These are phyloP conservation scores for Mallotus nudiflorus DNA, from an alignment of 345 rosid species.

Conservation along the genomic window DNA sequence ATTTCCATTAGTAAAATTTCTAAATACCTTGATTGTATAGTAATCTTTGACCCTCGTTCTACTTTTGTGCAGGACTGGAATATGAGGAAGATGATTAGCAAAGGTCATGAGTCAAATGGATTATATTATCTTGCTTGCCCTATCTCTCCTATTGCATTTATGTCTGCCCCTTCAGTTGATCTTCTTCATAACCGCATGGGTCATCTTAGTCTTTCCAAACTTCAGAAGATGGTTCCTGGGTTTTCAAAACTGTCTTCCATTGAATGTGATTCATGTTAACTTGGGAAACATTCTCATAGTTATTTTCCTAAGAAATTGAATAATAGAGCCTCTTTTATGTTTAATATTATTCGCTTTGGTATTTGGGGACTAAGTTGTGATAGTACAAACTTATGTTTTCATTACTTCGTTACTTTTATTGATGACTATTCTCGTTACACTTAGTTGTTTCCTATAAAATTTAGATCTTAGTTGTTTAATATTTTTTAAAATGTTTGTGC, in stretches of 20 bases:
- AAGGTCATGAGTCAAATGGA: no score
- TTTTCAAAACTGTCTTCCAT: not conserved
- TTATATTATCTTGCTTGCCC: no score
- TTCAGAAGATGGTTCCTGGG: no score
- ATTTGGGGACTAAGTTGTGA: not conserved
- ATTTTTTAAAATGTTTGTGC: not conserved
- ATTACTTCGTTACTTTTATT: not conserved
- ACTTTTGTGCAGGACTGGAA: not conserved
- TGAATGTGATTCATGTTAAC: not conserved
- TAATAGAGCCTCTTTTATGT: not conserved
- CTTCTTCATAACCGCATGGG: no score
- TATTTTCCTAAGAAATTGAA: not conserved
- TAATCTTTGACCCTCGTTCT: not conserved
- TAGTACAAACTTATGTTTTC: not conserved
- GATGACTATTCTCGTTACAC: not conserved
- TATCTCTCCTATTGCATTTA: no score
- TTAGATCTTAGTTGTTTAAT: not conserved
- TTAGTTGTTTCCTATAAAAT: not conserved
- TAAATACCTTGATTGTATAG: not conserved
- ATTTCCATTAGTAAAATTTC: not conserved
- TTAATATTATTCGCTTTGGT: not conserved
- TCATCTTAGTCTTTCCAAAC: no score
- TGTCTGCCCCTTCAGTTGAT: no score
- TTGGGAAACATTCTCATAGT: not conserved
- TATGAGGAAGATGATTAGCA: not conserved